A percentile compares a stretch with the other conserved stretches of the same genome.
Conservation (phyloP, 441 rosid genomes). For the Euphorbia schlechtendalii region DNA sequence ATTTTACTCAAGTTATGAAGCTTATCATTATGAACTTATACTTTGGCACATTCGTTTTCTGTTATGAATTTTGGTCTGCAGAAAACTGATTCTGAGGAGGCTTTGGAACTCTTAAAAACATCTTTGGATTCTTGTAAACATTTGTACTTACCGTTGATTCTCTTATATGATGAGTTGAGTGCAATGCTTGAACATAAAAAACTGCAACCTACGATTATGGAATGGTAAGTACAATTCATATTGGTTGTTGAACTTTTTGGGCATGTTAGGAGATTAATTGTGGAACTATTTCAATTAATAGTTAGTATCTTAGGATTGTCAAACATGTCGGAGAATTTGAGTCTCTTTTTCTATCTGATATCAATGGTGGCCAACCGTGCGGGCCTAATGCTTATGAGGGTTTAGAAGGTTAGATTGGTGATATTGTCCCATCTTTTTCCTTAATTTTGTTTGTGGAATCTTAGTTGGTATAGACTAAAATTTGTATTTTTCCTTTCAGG, state of each 20-base stretch:
- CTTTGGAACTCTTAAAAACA: constrained; percentile 68
- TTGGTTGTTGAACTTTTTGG: constrained; percentile 20
- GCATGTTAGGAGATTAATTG: constrained; percentile 14
- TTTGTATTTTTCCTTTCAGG: constrained; percentile 43
- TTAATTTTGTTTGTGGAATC: not conserved
- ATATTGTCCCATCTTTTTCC: constrained; percentile 18
- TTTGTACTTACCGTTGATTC: constrained; percentile 42
- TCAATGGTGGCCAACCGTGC: constrained; percentile 51
- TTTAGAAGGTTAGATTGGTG: constrained; percentile 53
- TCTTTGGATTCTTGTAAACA: constrained; percentile 68
- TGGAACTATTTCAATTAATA: constrained; percentile 16
- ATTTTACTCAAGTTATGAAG: not conserved
- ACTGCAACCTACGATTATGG: constrained; percentile 65
- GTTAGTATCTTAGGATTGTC: constrained; percentile 49
- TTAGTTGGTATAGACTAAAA: not conserved
- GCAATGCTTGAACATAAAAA: constrained; percentile 41
- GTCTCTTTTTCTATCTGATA: constrained; percentile 63
- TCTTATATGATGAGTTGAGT: constrained; percentile 74
- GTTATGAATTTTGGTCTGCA: constrained; percentile 24
- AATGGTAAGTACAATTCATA: constrained; percentile 46
- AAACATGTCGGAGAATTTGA: constrained; percentile 81
- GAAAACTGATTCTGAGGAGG: constrained; percentile 64
- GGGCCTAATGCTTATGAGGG: constrained; percentile 36
- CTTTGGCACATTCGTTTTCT: constrained; percentile 9
- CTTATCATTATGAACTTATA: not conserved